Base-by-base conservation (phyloP, 148 eudicot genomes). In the Chenopodium quinoa region DNA sequence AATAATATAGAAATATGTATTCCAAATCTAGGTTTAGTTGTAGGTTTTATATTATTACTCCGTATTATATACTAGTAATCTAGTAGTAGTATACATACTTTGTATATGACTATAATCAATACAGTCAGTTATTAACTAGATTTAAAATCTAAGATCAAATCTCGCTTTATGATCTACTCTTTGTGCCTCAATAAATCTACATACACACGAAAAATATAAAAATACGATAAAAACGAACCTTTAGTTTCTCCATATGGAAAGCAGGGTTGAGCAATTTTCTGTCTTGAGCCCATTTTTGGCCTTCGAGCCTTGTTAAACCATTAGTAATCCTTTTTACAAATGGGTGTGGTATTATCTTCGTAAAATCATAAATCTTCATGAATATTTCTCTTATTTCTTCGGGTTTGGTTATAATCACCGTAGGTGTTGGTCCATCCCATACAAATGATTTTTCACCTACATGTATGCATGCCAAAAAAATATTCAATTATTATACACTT, bases 221-320 rank as follows among this genome's bases (percentile, higher is more conserved):
- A 32, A 1, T 32, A 32, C 34, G 2, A 32, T 40, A 7, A 5
- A 6, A n/a, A 40, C 5, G 47, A 52, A 84, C 86, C 86, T 84
- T 84, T 1, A 84, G 7, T 73, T 84, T 76, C 16, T 84, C 80
- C 73, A 77, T 40, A 48, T 86, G 85, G 19, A 86, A 86, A 20
- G 86, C 90, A 14, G 88, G 88, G 25, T 71, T 85, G 9, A 88
- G n/a, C 4, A 83, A 27, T 71, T 79, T 89, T 20, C 86, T 81
- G 52, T 85, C 80, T 46, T 83, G 82, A 34, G 89, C 81, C 91
- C 91, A 89, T 77, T 85, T 70, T 7, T 83, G 80, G 1, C 83
- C 84, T 25, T 86, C 89, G 2, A 78, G 63, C 68, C 82, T 74
- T 52, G 17, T 4, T 22, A 79, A 31, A 12, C 84, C 82, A 75